Base-by-base conservation (phyloP, 2,329 filamentous ascomycete species). In the Diaporthe eres region DNA sequence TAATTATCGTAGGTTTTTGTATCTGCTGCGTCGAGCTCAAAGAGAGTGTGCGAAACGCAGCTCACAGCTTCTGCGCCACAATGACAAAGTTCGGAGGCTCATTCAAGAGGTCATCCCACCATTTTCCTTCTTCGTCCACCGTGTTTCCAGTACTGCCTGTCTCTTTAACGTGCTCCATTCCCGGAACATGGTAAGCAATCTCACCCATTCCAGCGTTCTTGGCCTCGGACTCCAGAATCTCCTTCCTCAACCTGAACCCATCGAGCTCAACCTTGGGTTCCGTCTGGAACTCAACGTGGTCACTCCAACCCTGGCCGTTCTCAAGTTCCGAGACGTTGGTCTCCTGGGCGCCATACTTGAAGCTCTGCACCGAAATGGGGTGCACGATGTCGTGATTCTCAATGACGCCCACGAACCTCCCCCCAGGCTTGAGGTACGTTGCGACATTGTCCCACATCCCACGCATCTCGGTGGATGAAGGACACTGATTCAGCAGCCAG, bases 361-460 rank as follows among this genome's bases (percentile, higher is more conserved):
- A 53, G 47, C 13, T 53, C n/a, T 39, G 65, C 31, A 68, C 31
- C 2, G 31, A 31, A 10, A 53, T 19, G 0, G 65, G 65, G 22
- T 68, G 65, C 28, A 68, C 31, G 2, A 68, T 68, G 22, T 53
- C 31, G 15, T 68, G 65, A 5, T 68, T 68, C 65, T 68, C 65
- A 13, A 39, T 53, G 8, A 68, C 28, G 1, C 65, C 65, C 12
- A 68, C 65, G 4, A 68, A 68, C 1, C 5, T 39, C 2, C 65
- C 65, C 0, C 65, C 65, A 1, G 65, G 47, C 34, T 53, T 68
- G n/a, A 68, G 65, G 47, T 53, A 53, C 0, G 6, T 28, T 9
- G 65, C 47, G 13, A 68, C 22, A 15, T 70, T 70, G 9, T 34
- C 34, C 65, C 65, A 70, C 65, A 70, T 70, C 15, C 65, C 65